Evolutionary conservation across 2,329 filamentous ascomycete species (phyloP), one percentile per base, ranked within the genome.

Genomic region (Ophiostoma sp.): DNA sequence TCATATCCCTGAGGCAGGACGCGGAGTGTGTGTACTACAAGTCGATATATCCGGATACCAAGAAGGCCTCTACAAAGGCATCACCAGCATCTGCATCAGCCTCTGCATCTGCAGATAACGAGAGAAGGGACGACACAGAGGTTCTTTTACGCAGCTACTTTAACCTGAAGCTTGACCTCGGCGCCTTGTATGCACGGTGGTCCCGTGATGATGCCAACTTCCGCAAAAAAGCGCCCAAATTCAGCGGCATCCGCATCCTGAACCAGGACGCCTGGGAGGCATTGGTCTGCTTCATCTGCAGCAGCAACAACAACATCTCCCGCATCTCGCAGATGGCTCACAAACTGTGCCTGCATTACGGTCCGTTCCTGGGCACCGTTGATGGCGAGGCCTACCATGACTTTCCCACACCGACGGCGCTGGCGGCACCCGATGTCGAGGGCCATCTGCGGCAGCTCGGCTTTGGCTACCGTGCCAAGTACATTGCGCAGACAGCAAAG

Each of bases 211-310:
- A 99, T 76, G 78, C 89, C 40, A 97, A 98, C 77, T 99, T 99
- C 79, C 89, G 88, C 74, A 90, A 89, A 75, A 92, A 91, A 73
- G 94, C 95, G 0, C 89, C 91, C 0, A 88, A 89, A 68, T 99
- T 99, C 76, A 89, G 89, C 0, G 95, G 96, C 12, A 90, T 99
- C 68, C 88, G 95, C 36, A 97, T 99, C 72, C 81, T 99, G 62
- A 91, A 89, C 74, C 95, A 99, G 79, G 93, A 97, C 81, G 89
- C 94, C 0, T 99, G 96, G 95, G 95, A 99, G 78, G 88, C 95
- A 0, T 82, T 99, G 36, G 82, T 99, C 38, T 89, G 90, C 68
- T 99, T 99, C 78, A 99, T 99, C 72, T 99, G 95, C 83, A 97
- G 93, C 78, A 97, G 93, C 79, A 99, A 99, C 79, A 99, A 99